phyloP scores from a whole-genome alignment of 352 stramenopile genomes.

The Pythium plurisporium region DNA sequence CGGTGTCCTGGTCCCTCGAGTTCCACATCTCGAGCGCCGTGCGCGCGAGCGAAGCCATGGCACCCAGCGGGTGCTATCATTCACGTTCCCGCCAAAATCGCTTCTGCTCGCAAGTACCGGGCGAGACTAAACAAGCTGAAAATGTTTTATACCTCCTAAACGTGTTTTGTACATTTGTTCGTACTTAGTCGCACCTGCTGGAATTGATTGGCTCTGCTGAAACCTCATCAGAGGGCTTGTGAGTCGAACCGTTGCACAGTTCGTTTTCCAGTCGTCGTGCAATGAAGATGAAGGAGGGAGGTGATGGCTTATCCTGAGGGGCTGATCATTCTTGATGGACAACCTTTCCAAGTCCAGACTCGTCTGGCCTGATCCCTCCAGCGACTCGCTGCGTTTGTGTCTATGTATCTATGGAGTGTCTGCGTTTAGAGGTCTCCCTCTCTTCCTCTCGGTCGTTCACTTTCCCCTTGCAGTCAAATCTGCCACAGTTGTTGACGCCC shows the following conservation, averaged over 20 bases:
- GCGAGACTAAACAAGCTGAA: slow-evolving; percentile 8
- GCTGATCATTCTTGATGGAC: slow-evolving; percentile 72
- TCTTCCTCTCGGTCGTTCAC: neutral
- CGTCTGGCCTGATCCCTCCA: slow-evolving; percentile 79
- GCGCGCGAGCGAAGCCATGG: slow-evolving; percentile 16
- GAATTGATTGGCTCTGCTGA: slow-evolving; percentile 8
- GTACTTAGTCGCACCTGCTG: neutral
- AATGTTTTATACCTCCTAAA: neutral
- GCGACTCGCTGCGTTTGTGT: slow-evolving; percentile 7
- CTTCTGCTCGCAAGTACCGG: neutral
- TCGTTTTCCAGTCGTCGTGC: neutral
- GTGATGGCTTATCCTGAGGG: slow-evolving; percentile 85
- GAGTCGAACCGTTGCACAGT: neutral
- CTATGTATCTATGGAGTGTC: slow-evolving; percentile 1
- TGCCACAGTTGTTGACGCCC: slow-evolving; percentile 80
- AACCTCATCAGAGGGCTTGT: too few relatives aligned
- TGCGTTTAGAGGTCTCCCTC: too few relatives aligned
- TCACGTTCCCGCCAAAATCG: slow-evolving; percentile 10
- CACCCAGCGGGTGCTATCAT: neutral
- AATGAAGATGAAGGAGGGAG: slow-evolving; percentile 34
- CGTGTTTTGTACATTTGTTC: slow-evolving; percentile 9
- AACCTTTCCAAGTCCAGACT: slow-evolving; percentile 77
- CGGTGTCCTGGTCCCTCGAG: slow-evolving; percentile 20
- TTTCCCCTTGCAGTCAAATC: slow-evolving; percentile 62
- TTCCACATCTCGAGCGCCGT: slow-evolving; percentile 50